Evolutionary conservation across 371 early-diverging fungal species (phyloP).

Genomic region (Conidiobolus incongruus): DNA sequence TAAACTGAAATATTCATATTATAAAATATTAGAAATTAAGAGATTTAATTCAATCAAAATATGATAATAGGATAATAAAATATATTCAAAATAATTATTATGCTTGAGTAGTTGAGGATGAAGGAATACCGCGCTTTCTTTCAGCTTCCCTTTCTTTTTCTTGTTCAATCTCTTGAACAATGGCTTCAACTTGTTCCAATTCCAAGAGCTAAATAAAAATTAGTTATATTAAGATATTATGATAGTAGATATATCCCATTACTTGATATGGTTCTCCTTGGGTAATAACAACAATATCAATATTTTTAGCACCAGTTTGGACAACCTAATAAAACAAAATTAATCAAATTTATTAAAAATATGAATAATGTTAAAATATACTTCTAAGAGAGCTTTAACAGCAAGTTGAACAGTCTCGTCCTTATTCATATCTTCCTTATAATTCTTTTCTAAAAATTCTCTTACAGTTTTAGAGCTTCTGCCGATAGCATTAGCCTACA

Average conservation of each 20-base stretch:
- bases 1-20: too few relatives aligned
- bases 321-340: constrained; percentile 36
- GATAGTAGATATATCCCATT: constrained; percentile 4
- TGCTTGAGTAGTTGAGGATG: too few relatives aligned
- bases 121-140: too few relatives aligned
- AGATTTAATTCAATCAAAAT: too few relatives aligned
- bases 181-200: constrained; percentile 56
- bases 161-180: constrained; percentile 69
- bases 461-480: constrained; percentile 89
- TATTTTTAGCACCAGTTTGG: constrained; percentile 96
- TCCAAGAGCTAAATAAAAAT: constrained; percentile 36
- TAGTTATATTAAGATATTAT: background rate
- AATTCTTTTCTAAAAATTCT: constrained; percentile 95
- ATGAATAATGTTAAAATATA: constrained; percentile 6
- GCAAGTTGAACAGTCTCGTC: constrained; percentile 75
- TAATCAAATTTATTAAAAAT: background rate
- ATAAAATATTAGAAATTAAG: too few relatives aligned
- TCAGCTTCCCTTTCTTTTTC: constrained; percentile 86
- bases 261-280: constrained; percentile 41
- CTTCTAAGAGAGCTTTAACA: constrained; percentile 79
- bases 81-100: too few relatives aligned
- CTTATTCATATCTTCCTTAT: constrained; percentile 55
- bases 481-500: constrained; percentile 86
- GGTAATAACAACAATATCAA: constrained; percentile 87
- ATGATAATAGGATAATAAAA: too few relatives aligned